Conservation (phyloP, 2,329 filamentous ascomycete species). For the Triangularia setosa region DNA sequence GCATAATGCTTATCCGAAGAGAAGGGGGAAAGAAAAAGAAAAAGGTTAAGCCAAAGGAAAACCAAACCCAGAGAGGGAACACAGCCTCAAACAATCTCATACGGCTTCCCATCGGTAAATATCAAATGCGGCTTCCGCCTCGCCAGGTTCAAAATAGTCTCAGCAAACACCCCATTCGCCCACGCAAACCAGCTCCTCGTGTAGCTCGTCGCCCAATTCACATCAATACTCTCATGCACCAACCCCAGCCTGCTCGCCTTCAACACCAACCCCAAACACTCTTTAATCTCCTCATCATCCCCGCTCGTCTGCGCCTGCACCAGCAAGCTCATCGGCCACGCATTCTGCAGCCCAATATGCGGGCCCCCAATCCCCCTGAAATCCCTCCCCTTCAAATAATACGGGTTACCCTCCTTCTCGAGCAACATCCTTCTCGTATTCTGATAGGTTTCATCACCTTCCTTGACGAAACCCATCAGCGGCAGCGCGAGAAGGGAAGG, state of each 20-base stretch:
- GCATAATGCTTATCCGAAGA: neutral
- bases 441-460: conserved; percentile 67
- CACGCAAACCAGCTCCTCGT: conserved; percentile 92
- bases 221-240: conserved; percentile 88
- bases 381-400: conserved; percentile 70
- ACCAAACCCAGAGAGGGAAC: neutral
- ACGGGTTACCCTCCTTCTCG: conserved; percentile 74
- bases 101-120: conserved; percentile 26
- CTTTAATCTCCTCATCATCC: conserved; percentile 75
- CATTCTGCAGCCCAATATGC: conserved; percentile 78
- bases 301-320: conserved; percentile 87
- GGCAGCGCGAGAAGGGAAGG: conserved; percentile 77
- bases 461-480: conserved; percentile 68
- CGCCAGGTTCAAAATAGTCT: conserved; percentile 85
- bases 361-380: conserved; percentile 90
- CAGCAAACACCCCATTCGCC: conserved; percentile 95
- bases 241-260: conserved; percentile 72
- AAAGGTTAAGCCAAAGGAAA: neutral
- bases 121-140: conserved; percentile 71
- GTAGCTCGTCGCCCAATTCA: conserved; percentile 62
- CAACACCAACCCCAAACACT: conserved; percentile 70
- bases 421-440: conserved; percentile 82
- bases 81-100: conserved; percentile 10
- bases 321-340: conserved; percentile 95
- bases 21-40: neutral